Evolutionary conservation across 371 early-diverging fungal species (phyloP), one percentile per base, ranked within the genome.

Genomic region (Parasitella parasitica): DNA sequence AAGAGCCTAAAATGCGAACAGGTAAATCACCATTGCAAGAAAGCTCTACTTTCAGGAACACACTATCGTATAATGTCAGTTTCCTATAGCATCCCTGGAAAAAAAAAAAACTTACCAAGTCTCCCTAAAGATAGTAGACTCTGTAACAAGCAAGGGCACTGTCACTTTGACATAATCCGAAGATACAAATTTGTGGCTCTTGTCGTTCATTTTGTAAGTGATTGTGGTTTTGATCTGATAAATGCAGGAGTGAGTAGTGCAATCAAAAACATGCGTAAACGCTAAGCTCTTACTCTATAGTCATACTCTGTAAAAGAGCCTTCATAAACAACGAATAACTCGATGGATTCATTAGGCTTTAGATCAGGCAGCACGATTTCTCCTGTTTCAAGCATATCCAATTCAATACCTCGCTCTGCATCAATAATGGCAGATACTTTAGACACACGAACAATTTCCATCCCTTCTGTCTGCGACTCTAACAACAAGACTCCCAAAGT

Each of bases 21-120:
- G 88, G 88, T 20, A 85, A 63, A 43, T 71, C 72, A n/a, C 86
- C 86, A 53, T 84, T 76, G 50, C 85, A 86, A 3, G 83, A 78
- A 35, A 85, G 66, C 49, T 86, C 82, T 4, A 87, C 77, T 63
- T 83, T 85, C 41, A 87, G 58, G 37, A 79, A 82, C 0, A 87
- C 69, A 57, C 88, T 87, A 53, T 11, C 35, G 41, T 5, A 27
- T 15, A 16, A 30, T 13, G 9, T 11, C 28, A 51, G 32, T 46
- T 16, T 57, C 27, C n/a, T n/a, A n/a, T n/a, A n/a, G n/a, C n/a
- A n/a, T n/a, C 37, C 30, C 22, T 51, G 16, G n/a, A 41, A 12
- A 36, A 4, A 32, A 30, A 22, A 37, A 24, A 6, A 18, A 0
- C 32, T 66, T 77, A 86, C 84, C 85, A 84, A 30, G 78, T 71